Evolutionary conservation across 768 basidiomycete genomes (phyloP).

Genomic region (Termitomyces sp.): DNA sequence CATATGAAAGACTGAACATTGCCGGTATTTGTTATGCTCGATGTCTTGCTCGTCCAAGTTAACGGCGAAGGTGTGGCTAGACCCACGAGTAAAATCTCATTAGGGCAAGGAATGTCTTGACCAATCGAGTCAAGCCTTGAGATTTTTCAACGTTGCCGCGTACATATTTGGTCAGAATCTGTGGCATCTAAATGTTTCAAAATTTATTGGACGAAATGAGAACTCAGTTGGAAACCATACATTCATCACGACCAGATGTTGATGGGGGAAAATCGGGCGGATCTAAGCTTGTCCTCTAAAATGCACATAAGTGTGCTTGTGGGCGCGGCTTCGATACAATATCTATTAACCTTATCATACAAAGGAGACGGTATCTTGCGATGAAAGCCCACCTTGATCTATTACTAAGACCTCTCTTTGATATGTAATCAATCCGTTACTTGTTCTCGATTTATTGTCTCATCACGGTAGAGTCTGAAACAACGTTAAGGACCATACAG

Average conservation of each 20-base stretch:
- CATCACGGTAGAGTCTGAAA: neutral
- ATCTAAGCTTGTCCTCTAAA: slow-evolving; percentile 3
- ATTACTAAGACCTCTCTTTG: neutral
- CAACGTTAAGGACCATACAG: neutral
- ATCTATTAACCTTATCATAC: neutral
- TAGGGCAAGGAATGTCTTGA: neutral
- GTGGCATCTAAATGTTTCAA: neutral
- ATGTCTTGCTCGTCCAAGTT: neutral
- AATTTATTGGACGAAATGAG: no score
- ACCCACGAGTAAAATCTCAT: no score
- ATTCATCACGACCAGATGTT: neutral
- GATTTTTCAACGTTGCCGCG: no score
- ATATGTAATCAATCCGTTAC: neutral
- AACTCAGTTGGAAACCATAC: neutral
- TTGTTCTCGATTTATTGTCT: neutral
- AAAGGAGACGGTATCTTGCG: neutral
- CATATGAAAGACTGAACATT: neutral
- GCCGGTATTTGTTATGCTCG: neutral
- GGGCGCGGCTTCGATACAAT: neutral
- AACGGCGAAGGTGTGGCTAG: no score
- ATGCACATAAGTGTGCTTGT: neutral
- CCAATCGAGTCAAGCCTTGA: no score
- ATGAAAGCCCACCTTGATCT: neutral
- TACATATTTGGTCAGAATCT: neutral
- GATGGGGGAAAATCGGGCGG: slow-evolving; percentile 9